phyloP scores from a whole-genome alignment of 768 basidiomycete genomes.

The Boletus pseudo-olivaceus region DNA sequence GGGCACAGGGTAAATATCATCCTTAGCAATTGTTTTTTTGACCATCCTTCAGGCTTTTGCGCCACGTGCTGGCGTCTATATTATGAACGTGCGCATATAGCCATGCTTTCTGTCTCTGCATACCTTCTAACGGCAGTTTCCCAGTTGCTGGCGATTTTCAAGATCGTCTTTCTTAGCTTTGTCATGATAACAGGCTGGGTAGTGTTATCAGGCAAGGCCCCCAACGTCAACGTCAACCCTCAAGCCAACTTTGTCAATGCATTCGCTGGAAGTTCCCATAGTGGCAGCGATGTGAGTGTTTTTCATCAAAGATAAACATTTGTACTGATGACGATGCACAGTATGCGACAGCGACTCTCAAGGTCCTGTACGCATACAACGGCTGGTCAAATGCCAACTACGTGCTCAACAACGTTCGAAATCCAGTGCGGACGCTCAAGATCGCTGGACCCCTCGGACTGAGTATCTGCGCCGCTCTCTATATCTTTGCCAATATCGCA shows the following conservation, averaged over 20 bases:
- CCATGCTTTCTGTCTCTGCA: not conserved
- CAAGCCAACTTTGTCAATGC: slow-evolving; percentile 53
- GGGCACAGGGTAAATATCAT: not conserved
- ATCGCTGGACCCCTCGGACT: slow-evolving; percentile 59
- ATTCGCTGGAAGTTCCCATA: slow-evolving; percentile 53
- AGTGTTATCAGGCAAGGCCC: slow-evolving; percentile 56
- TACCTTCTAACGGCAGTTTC: slow-evolving; percentile 8
- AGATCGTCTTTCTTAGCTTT: slow-evolving; percentile 51
- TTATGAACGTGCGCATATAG: slow-evolving; percentile 51
- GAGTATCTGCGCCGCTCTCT: slow-evolving; percentile 49
- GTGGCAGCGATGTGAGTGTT: slow-evolving; percentile 42
- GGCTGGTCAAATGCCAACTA: slow-evolving; percentile 62
- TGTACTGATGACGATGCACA: slow-evolving; percentile 14
- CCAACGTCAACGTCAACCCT: slow-evolving; percentile 50
- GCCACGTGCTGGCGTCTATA: slow-evolving; percentile 42
- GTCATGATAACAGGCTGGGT: slow-evolving; percentile 58
- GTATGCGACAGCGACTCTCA: slow-evolving; percentile 64
- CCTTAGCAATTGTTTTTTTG: slow-evolving; percentile 46
- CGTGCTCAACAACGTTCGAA: slow-evolving; percentile 54
- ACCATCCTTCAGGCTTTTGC: slow-evolving; percentile 52
- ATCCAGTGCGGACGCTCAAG: slow-evolving; percentile 58
- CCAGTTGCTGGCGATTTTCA: slow-evolving; percentile 49
- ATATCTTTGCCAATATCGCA: slow-evolving; percentile 55
- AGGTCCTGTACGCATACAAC: slow-evolving; percentile 48
- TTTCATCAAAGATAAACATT: too few relatives aligned